Evolutionary conservation across 192 early-diverging fungal genomes (phyloP), one percentile per base, ranked within the genome.

Genomic region (Gonapodya prolifera): DNA sequence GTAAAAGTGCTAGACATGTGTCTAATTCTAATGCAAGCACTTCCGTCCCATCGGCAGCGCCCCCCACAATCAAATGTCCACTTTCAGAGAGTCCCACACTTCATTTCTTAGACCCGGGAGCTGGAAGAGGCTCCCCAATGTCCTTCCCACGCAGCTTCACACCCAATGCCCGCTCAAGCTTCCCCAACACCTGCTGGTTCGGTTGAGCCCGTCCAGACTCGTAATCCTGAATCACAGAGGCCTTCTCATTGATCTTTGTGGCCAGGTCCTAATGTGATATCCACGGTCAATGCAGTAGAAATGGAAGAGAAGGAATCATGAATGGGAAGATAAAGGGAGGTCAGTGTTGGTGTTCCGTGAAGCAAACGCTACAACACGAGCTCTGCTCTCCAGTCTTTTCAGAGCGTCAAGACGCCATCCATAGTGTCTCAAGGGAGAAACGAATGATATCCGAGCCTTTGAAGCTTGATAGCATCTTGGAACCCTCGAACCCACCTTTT

Each of bases 141-240:
- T 73, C 71, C 71, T 90, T 90, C 30, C 94, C 96, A 35, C 94
- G 80, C 70, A 98, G 83, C 87, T 94, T 98, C 74, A 98, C 88
- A 45, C 91, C 94, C 36, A 98, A 83, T 28, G 85, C 89, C 33
- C 94, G 86, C 87, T 98, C 96, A 83, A 98, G 83, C 84, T 96
- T 96, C 31, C 84, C 86, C 32, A 98, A 86, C 70, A 96, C 84
- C 84, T 96, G 92, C 82, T 95, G 95, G 85, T 94, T 96, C 75
- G 95, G 95, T 34, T 91, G 91, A 30, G 85, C 84, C 81, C 88
- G 88, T 1, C 93, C 92, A 77, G 85, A 82, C 84, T 98, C 96
- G 79, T 96, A 98, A 81, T 97, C 96, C 80, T 91, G 90, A 33
- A 98, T 88, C 75, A 97, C 88, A 75, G 90, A 91, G 75, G 91